Evolutionary conservation across 345 rosid genomes (phyloP), one percentile per base, ranked within the genome.

Genomic region (Noccaea bulbosa): DNA sequence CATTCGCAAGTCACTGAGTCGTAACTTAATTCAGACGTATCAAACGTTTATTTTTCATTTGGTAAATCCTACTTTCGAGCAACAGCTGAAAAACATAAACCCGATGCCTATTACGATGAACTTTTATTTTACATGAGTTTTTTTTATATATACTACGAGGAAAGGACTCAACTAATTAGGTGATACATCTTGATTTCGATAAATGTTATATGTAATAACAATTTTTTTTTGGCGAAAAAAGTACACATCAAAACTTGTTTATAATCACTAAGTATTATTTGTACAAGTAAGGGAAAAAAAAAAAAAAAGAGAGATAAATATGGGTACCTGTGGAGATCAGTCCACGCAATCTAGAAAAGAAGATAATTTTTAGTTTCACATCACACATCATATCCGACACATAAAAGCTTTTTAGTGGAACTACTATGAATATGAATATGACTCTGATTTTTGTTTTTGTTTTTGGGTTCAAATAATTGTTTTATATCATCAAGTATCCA

Each of bases 341-440:
- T 17, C 76, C 41, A 35, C 54, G 16, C 69, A 62, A 39, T 49
- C 22, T 57, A 54, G 5, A 59, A 41, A 44, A 35, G 14, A 37
- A 44, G 22, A 35, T 15, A 14, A 11, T 14, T 34, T 45, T 43
- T 52, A 53, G 61, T 68, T 75, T 62, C 70, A 69, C 59, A 62
- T 75, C 70, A 69, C 27, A 62, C 49, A 68, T 75, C 74, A 75
- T 60, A 75, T 62, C 74, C 44, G 52, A 62, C 70, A 68, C 35
- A 49, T 41, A 22, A 37, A 45, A 69, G 53, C 20, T 54, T 46
- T 34, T 16, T 15, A 61, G 74, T 61, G 78, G 78, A 75, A 75
- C 44, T 60, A 62, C 55, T 74, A 66, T 57, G 77, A 65, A 66
- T 74, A 66, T 57, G 77, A 65, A 66, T 33, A 38, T 65, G n/a